A percentile compares a stretch with the other conserved stretches of the same genome.
Evolutionary conservation across 306 rosid species (phyloP).

Genomic region (Alnus glutinosa): DNA sequence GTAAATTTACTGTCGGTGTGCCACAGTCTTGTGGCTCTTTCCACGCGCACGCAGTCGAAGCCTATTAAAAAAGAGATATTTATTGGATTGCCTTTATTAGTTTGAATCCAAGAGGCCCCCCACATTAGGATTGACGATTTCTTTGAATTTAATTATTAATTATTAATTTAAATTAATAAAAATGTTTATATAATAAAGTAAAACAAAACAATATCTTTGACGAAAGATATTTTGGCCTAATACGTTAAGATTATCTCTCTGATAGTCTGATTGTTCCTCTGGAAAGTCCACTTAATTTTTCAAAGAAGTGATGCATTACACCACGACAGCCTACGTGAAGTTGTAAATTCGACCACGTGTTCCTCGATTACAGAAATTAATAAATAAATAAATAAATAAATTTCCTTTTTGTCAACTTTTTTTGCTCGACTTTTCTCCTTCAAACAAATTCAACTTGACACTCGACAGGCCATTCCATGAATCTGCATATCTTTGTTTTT

Average conservation of each 20-base stretch:
- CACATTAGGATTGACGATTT: background rate
- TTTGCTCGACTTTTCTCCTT: background rate
- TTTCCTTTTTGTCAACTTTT: background rate
- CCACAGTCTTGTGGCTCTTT: background rate
- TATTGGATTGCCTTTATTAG: background rate
- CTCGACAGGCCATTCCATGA: background rate
- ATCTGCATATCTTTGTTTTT: background rate
- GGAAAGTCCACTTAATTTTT: background rate
- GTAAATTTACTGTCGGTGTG: background rate
- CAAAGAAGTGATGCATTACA: background rate
- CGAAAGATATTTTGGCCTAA: too few relatives aligned
- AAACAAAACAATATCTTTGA: too few relatives aligned
- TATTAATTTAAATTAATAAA: too few relatives aligned
- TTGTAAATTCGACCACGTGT: background rate
- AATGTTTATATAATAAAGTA: too few relatives aligned
- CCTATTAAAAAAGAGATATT: background rate
- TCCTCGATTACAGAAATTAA: background rate
- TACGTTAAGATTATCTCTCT: too few relatives aligned
- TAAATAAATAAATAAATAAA: background rate
- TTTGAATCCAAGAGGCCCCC: too few relatives aligned
- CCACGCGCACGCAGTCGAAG: too few relatives aligned
- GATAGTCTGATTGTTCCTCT: too few relatives aligned
- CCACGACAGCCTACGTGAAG: background rate
- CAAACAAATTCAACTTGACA: background rate
- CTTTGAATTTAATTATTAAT: too few relatives aligned